Conservation (phyloP, 2,329 filamentous ascomycete genomes). For the Alternaria rosae region DNA sequence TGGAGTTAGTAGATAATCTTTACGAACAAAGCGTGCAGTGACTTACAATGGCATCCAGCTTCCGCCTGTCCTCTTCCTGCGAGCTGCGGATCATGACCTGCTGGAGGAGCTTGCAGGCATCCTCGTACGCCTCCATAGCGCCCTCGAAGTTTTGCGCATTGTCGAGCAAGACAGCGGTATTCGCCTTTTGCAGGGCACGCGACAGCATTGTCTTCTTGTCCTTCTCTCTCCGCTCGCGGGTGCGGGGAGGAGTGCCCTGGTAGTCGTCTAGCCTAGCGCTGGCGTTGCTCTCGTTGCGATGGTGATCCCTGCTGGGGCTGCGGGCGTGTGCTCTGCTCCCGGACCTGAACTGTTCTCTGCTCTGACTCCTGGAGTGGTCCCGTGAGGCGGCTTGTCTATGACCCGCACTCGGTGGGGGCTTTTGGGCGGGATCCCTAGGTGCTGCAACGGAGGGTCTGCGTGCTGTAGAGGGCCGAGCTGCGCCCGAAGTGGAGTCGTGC, state of each 20-base stretch:
- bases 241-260: constrained; percentile 46
- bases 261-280: constrained; percentile 45
- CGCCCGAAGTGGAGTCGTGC: constrained; percentile 29
- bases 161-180: constrained; percentile 92
- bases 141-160: constrained; percentile 95
- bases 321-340: constrained; percentile 14
- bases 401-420: constrained; percentile 29
- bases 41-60: constrained; percentile 92
- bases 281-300: constrained; percentile 42
- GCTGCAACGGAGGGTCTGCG: constrained; percentile 26
- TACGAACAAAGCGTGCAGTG: not conserved
- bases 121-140: constrained; percentile 86
- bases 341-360: constrained; percentile 31
- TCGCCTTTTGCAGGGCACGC: constrained; percentile 92
- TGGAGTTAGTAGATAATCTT: constrained; percentile 16
- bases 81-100: constrained; percentile 86
- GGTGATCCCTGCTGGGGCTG: constrained; percentile 26
- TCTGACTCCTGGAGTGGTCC: constrained; percentile 28
- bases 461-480: constrained; percentile 31
- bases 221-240: constrained; percentile 55
- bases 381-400: constrained; percentile 26
- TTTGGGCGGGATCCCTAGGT: constrained; percentile 29
- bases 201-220: constrained; percentile 93
- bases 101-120: constrained; percentile 87
- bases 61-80: constrained; percentile 85